A percentile compares a stretch with the other conserved stretches of the same genome.
These are phyloP conservation scores for Lentinula sp. DNA, from an alignment of 768 basidiomycete genomes.

Conservation along the genomic window DNA sequence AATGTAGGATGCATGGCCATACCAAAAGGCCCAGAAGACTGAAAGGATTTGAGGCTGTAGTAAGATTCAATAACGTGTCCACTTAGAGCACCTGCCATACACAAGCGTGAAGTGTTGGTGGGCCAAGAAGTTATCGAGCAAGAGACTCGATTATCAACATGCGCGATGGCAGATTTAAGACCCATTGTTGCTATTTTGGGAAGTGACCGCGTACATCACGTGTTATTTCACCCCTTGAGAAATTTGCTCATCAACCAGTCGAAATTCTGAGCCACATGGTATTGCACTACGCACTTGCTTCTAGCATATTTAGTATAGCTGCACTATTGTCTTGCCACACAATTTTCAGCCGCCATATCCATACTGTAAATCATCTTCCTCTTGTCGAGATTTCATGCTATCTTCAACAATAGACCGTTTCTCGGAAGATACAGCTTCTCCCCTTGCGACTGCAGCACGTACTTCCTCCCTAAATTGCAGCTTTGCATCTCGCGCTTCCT, in stretches of 20 bases:
- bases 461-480: slow-evolving; percentile 46
- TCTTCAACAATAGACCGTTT: not conserved
- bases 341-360: not conserved
- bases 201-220: not conserved
- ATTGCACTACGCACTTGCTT: too few species aligned
- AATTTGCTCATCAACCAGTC: too few species aligned
- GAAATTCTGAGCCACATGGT: too few species aligned
- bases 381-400: not conserved
- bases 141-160: not conserved
- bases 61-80: slow-evolving; percentile 4
- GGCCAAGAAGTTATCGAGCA: not conserved
- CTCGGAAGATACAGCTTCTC: not conserved
- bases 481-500: slow-evolving; percentile 41
- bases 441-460: not conserved
- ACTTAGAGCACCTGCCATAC: slow-evolving; percentile 6
- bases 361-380: not conserved
- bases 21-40: slow-evolving; percentile 2
- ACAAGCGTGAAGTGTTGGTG: not conserved
- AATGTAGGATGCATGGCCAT: not conserved
- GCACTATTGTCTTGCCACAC: not conserved
- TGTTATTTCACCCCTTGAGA: not conserved
- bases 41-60: not conserved
- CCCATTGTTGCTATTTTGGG: not conserved
- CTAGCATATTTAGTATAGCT: not conserved
- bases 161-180: too few species aligned